Conservation (phyloP, 2,329 filamentous ascomycete species). For the Phaeosphaeriaceae sp. region DNA sequence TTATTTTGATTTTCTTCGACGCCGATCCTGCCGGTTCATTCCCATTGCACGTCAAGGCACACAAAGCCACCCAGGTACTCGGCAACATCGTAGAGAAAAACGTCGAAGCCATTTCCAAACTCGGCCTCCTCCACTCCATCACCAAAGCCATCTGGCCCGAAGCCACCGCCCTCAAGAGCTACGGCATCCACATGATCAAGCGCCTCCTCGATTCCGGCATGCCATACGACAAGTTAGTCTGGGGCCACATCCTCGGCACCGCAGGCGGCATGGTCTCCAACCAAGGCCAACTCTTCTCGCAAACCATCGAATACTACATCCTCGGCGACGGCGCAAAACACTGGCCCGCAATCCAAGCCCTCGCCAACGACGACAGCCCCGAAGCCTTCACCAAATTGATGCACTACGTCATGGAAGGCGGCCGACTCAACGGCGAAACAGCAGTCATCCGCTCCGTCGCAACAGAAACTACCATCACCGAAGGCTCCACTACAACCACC, state of each 20-base stretch:
- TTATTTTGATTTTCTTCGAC: conserved; percentile 62
- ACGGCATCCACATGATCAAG: conserved; percentile 63
- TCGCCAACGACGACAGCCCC: conserved; percentile 52
- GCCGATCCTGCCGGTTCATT: conserved; percentile 60
- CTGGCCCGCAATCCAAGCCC: conserved; percentile 55
- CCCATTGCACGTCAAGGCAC: conserved; percentile 57
- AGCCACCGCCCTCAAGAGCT: conserved; percentile 55
- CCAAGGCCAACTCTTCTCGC: conserved; percentile 64
- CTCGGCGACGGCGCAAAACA: conserved; percentile 55
- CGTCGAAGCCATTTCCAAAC: conserved; percentile 53
- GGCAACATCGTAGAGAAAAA: conserved; percentile 58
- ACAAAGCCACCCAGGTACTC: conserved; percentile 56
- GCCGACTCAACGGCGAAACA: conserved; percentile 53
- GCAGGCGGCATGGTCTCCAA: conserved; percentile 62
- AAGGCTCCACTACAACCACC: conserved; percentile 35
- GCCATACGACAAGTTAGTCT: conserved; percentile 59
- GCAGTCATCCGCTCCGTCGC: conserved; percentile 49
- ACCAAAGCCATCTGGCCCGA: conserved; percentile 50
- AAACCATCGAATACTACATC: conserved; percentile 64
- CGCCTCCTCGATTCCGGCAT: conserved; percentile 57
- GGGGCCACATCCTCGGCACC: conserved; percentile 64
- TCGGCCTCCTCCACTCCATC: conserved; percentile 50
- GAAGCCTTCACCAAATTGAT: conserved; percentile 56
- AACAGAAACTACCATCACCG: conserved; percentile 40
- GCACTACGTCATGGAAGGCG: conserved; percentile 58